phyloP scores from a whole-genome alignment of 2,329 filamentous ascomycete species.

The Ceratocystis diversiconidia region DNA sequence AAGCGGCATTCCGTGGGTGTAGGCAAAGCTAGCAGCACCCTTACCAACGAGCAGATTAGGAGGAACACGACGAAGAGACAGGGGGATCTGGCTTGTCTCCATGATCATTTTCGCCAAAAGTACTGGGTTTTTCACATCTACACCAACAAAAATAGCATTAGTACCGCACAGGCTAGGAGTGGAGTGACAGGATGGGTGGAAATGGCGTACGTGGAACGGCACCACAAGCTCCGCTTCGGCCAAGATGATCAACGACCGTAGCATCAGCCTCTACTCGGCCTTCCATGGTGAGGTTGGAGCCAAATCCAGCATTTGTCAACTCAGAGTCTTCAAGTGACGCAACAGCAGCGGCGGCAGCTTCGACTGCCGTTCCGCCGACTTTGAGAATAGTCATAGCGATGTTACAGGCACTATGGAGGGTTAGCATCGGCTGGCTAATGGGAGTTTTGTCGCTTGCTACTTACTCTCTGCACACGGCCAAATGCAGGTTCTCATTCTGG shows the following conservation, averaged over 20 bases:
- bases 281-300: constrained; percentile 84
- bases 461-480: constrained; percentile 79
- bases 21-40: constrained; percentile 76
- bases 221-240: constrained; percentile 83
- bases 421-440: background rate
- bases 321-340: constrained; percentile 81
- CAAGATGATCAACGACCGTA: constrained; percentile 78
- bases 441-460: constrained; percentile 29
- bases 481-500: constrained; percentile 70
- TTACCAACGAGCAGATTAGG: constrained; percentile 81
- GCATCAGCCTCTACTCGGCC: constrained; percentile 91
- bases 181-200: background rate
- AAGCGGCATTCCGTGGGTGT: constrained; percentile 58
- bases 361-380: constrained; percentile 63
- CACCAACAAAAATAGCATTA: constrained; percentile 10
- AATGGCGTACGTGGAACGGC: constrained; percentile 60
- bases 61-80: constrained; percentile 79
- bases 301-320: constrained; percentile 92
- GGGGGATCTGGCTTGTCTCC: constrained; percentile 56
- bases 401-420: constrained; percentile 11
- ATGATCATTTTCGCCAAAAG: constrained; percentile 72
- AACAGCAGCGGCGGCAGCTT: constrained; percentile 82
- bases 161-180: background rate
- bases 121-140: constrained; percentile 88
- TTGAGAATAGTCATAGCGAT: constrained; percentile 39